Evolutionary conservation across 495 filamentous ascomycete species (phyloP), one percentile per base, ranked within the genome.

Genomic region (Xylaria intraflava): DNA sequence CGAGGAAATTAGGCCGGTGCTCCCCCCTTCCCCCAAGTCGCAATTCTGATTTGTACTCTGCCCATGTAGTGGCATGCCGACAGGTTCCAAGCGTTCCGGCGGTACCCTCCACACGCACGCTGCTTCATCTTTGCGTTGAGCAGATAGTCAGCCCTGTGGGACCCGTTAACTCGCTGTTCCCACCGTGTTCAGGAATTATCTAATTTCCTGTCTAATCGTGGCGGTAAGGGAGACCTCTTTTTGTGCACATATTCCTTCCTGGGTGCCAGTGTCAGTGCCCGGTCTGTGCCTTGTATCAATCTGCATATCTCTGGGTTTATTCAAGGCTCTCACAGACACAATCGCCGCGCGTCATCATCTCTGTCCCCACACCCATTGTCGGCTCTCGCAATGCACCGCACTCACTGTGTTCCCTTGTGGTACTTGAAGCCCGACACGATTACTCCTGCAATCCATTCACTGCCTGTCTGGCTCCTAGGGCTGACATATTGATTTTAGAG

Each of bases 81-180:
- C 54, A 62, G 62, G 65, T 55, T 58, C 59, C 55, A 60, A 65
- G 65, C 64, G 65, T 68, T 72, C 69, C 71, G 63, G 53, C 78
- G 77, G 80, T 77, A 79, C 80, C 78, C 78, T 77, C 67, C 72
- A 76, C 71, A 53, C 59, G 67, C 69, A 64, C 66, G 69, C 66
- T 65, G 65, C 61, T 61, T 65, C 59, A 61, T 60, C 61, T 56
- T 58, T 60, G 47, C 51, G 71, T 69, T 66, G 69, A 70, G 63
- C 68, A 66, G 45, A 68, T 46, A 65, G 60, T 62, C 56, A 70
- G 71, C 73, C 75, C 68, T 73, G 79, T 82, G 78, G 82, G 83
- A 85, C 79, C 79, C 81, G 81, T 85, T 85, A 72, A 75, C 79
- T 85, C 82, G 82, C 82, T 69, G 77, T 82, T 83, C 75, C 78